These are phyloP conservation scores for Canna indica DNA, from an alignment of 176 grass and related monocot genomes.

Conservation along the genomic window DNA sequence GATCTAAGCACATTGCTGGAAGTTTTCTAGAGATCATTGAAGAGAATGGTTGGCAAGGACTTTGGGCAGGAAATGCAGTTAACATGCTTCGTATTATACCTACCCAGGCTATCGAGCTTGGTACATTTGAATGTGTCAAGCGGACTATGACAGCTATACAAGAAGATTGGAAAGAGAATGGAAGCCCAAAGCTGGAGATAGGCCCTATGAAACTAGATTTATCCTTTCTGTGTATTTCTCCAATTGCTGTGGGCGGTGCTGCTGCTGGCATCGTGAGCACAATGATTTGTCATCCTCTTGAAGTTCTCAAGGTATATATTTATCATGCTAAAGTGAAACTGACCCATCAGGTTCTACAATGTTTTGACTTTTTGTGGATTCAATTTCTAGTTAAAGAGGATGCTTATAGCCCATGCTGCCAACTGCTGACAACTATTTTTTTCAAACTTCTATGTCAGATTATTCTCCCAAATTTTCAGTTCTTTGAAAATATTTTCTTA, in stretches of 20 bases:
- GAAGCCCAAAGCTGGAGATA: slow-evolving; percentile 36
- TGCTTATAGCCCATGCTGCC: background rate
- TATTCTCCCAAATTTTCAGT: background rate
- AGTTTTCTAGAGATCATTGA: slow-evolving; percentile 54
- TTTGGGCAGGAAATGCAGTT: slow-evolving; percentile 73
- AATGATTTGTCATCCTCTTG: slow-evolving; percentile 72
- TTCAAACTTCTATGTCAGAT: background rate
- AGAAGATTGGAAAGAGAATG: slow-evolving; percentile 52
- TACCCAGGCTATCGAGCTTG: slow-evolving; percentile 67
- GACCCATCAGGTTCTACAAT: background rate
- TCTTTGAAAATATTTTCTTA: background rate
- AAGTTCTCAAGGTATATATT: slow-evolving; percentile 64
- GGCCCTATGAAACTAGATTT: slow-evolving; percentile 43
- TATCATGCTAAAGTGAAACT: background rate
- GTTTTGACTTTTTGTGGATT: background rate
- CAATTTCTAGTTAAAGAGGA: background rate
- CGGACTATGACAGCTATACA: slow-evolving; percentile 43
- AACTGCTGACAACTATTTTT: background rate
- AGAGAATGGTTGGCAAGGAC: slow-evolving; percentile 64
- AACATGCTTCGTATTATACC: slow-evolving; percentile 77
- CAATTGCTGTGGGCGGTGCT: slow-evolving; percentile 54
- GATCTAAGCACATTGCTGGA: slow-evolving; percentile 56
- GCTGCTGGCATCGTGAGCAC: slow-evolving; percentile 67
- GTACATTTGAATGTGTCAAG: slow-evolving; percentile 65
- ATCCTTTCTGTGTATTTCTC: slow-evolving; percentile 42